Conservation (phyloP, 331 rosid genomes). For the Erythrophleum ivorense region DNA sequence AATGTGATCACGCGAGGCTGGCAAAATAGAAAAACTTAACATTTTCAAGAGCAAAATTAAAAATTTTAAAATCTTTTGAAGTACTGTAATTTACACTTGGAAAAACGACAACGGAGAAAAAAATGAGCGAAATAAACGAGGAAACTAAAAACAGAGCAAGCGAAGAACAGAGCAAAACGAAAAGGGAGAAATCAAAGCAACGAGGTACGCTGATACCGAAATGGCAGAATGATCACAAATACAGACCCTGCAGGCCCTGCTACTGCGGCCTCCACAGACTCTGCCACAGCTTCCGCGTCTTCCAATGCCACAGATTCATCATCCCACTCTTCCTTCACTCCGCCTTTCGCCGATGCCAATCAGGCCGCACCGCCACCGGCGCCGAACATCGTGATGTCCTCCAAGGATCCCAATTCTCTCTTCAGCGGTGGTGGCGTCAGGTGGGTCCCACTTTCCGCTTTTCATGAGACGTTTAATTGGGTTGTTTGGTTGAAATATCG, state of each 20-base stretch:
- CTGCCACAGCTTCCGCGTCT: conserved; percentile 20
- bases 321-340: neutral
- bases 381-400: conserved; percentile 56
- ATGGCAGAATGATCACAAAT: conserved; percentile 46
- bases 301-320: neutral
- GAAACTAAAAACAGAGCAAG: neutral
- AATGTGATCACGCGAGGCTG: no score
- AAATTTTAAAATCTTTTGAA: no score
- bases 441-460: conserved; percentile 31
- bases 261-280: neutral
- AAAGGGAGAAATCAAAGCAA: neutral
- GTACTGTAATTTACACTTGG: neutral
- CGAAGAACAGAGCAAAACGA: neutral
- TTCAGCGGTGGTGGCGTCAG: conserved; percentile 85
- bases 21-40: no score
- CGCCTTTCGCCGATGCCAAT: conserved; percentile 32
- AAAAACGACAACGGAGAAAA: neutral
- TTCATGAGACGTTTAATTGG: neutral
- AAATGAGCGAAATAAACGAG: neutral
- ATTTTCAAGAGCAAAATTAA: no score
- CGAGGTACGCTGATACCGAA: conserved; percentile 7
- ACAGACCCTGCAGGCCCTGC: conserved; percentile 21
- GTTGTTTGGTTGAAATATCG: neutral
- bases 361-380: conserved; percentile 38
- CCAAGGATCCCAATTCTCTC: conserved; percentile 63